phyloP scores from a whole-genome alignment of 306 rosid species.

The Heteromeles arbutifolia region DNA sequence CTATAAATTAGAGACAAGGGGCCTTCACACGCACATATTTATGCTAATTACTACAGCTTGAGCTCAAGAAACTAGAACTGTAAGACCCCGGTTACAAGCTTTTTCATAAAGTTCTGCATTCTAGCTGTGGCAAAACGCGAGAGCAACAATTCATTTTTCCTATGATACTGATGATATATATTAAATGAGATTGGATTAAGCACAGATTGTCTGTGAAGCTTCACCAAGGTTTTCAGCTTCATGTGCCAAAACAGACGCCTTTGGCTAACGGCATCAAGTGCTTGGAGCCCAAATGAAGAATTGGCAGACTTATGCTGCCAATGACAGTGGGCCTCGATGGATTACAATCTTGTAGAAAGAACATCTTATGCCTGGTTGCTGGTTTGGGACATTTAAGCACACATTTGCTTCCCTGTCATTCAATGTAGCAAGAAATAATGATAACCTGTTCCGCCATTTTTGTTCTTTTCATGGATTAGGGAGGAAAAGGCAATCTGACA shows the following conservation, averaged over 20 bases:
- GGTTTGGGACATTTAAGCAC: slow-evolving; percentile 62
- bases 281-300: slow-evolving; percentile 30
- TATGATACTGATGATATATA: background rate
- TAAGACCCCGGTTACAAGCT: background rate
- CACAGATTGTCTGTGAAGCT: slow-evolving; percentile 33
- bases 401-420: slow-evolving; percentile 81
- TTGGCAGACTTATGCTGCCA: slow-evolving; percentile 48
- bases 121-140: background rate
- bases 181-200: slow-evolving; percentile 18
- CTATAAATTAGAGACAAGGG: background rate
- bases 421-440: slow-evolving; percentile 48
- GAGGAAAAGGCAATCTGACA: background rate
- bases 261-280: slow-evolving; percentile 28
- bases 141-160: background rate
- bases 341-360: slow-evolving; percentile 40
- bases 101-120: background rate
- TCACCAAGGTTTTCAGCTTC: slow-evolving; percentile 66
- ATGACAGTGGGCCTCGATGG: slow-evolving; percentile 47
- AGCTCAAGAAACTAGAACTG: background rate
- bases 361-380: slow-evolving; percentile 52
- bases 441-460: slow-evolving; percentile 30
- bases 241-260: slow-evolving; percentile 42
- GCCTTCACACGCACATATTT: background rate
- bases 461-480: background rate
- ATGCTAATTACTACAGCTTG: background rate